Base-by-base conservation (phyloP, 2,329 filamentous ascomycete genomes). In the Sclerotiophoma versabilis region DNA sequence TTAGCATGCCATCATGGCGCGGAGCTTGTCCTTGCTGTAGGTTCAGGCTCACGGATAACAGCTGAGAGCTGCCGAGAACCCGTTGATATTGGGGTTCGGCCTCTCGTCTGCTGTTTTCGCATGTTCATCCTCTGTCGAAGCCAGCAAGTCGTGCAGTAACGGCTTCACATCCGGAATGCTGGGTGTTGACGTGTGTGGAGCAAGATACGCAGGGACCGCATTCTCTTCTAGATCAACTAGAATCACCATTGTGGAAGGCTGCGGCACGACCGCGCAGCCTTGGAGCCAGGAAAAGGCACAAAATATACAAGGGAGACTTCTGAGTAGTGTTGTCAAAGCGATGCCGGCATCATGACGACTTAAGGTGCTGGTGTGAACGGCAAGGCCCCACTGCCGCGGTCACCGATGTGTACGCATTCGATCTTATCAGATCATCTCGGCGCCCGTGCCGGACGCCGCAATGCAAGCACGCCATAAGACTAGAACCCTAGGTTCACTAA, bases 21-120 rank as follows among this genome's bases (percentile, higher is more conserved):
- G 64, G 65, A 70, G 59, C 57, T 50, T 49, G 63, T 72, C 66
- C 64, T 68, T 67, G 66, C 60, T 66, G 49, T 57, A 60, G 66
- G 70, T 67, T 69, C 57, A 71, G 72, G 80, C 81, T 80, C 84
- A 88, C 86, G 86, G 86, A 81, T 88, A 88, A 79, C 85, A 87
- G 74, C 83, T 84, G 74, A 89, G 76, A 71, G 84, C 84, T 70
- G 83, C 81, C 60, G 84, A 84, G 76, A 87, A 83, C 64, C 79
- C 78, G 77, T 83, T 86, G 72, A 80, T 74, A 66, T 87, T 87
- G 49, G 78, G 83, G 69, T 81, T 80, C 23, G 68, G 70, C 59
- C 77, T 70, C 47, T 66, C 65, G 25, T 70, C 69, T 37, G 47
- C 42, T 44, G 49, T 48, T 29, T 43, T 56, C 32, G 50, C 45